Evolutionary conservation across 2,329 filamentous ascomycete species (phyloP).

Genomic region (Pseudocercospora fuligena): DNA sequence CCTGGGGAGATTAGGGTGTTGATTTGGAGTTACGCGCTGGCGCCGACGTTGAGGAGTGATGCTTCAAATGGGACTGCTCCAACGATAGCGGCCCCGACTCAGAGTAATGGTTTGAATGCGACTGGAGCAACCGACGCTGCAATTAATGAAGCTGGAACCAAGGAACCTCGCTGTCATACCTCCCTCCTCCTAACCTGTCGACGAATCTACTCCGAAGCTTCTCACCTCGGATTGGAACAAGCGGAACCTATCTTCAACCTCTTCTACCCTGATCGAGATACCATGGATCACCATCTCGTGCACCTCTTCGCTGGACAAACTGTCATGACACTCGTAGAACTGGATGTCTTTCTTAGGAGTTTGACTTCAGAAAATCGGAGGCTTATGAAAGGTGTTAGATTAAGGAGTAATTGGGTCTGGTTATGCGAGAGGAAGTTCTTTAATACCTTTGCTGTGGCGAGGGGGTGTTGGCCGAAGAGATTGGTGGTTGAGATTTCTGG

Average conservation of each 20-base stretch:
- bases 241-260: conserved; percentile 4
- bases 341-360: neutral
- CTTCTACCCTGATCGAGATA: neutral
- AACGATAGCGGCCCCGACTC: neutral
- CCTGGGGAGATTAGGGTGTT: neutral
- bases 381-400: neutral
- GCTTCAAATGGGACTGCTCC: neutral
- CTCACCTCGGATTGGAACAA: conserved; percentile 2
- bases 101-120: too few relatives aligned
- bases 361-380: neutral
- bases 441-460: conserved; percentile 4
- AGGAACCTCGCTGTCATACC: neutral
- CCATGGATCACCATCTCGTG: neutral
- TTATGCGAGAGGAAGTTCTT: neutral
- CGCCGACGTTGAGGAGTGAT: neutral
- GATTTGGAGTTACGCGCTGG: neutral
- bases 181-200: neutral
- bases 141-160: neutral
- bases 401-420: neutral
- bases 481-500: conserved; percentile 1
- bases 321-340: neutral
- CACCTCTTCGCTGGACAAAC: neutral
- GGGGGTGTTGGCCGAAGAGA: conserved; percentile 1
- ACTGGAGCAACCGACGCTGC: too few relatives aligned
- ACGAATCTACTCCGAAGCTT: conserved; percentile 1